Percentiles rank a stretch among this genome's conserved stretches.
These are phyloP conservation scores for Mycena haematopus DNA, from an alignment of 768 basidiomycete species.

Conservation along the genomic window DNA sequence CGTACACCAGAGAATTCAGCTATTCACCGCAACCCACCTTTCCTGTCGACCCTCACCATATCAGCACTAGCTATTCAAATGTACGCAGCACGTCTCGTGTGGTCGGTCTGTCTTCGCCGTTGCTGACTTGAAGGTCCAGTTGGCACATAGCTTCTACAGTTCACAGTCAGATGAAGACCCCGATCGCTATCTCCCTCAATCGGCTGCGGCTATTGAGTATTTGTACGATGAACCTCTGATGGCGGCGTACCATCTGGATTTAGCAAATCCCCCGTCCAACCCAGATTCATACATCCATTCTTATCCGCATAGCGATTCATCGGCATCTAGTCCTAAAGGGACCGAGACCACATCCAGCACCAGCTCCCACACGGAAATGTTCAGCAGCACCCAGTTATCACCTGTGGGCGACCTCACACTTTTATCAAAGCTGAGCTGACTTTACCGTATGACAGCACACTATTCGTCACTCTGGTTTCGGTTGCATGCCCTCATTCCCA, in stretches of 20 bases:
- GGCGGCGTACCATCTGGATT: conserved; percentile 9
- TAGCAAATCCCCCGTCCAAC: background rate
- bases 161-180: background rate
- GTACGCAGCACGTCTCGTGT: background rate
- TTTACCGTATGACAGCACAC: conserved; percentile 1
- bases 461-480: conserved; percentile 6
- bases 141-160: background rate
- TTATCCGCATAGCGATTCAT: conserved; percentile 7
- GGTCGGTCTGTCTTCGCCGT: background rate
- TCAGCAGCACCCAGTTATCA: conserved; percentile 15
- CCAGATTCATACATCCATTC: background rate
- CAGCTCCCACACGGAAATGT: conserved; percentile 5
- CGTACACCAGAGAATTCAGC: conserved; percentile 8
- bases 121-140: background rate
- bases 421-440: background rate
- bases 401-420: background rate
- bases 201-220: conserved; percentile 1
- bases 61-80: background rate
- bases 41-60: background rate
- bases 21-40: conserved; percentile 6
- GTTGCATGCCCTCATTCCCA: background rate
- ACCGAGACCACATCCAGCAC: conserved; percentile 12
- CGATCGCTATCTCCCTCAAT: background rate
- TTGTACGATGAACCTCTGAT: conserved; percentile 18
- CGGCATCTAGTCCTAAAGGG: conserved; percentile 16